A percentile compares a stretch with the other conserved stretches of the same genome.
phyloP scores from a whole-genome alignment of 106 monocot species.

The Platanthera zijinensis region DNA sequence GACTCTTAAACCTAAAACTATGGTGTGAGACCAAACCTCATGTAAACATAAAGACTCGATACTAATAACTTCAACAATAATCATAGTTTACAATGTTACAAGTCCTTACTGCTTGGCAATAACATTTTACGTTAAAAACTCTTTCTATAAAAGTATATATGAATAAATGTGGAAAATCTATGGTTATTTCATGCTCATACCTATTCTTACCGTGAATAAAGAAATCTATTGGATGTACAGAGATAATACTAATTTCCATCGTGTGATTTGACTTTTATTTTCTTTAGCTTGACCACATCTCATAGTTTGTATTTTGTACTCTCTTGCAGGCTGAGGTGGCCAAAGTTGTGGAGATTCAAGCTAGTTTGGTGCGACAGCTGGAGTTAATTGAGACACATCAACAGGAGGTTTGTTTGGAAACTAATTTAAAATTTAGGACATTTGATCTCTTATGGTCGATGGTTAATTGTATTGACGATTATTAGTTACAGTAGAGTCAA shows the following conservation, averaged over 20 bases:
- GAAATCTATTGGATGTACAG: not conserved
- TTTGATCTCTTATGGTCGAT: not conserved
- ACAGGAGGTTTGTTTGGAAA: constrained; percentile 49
- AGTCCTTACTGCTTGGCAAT: not conserved
- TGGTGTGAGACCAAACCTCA: too few species aligned
- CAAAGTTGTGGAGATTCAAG: constrained; percentile 90
- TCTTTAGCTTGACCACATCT: not conserved
- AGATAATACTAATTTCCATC: not conserved
- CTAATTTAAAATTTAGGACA: not conserved
- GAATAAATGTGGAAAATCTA: not conserved
- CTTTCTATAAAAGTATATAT: not conserved
- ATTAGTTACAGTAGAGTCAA: not conserved
- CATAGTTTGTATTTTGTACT: not conserved
- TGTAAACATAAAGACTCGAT: too few species aligned
- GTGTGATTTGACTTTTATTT: not conserved
- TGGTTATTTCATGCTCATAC: not conserved
- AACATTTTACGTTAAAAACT: not conserved
- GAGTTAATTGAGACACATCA: constrained; percentile 98
- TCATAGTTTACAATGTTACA: not conserved
- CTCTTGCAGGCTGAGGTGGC: constrained; percentile 81
- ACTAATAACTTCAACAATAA: not conserved
- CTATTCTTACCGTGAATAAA: not conserved
- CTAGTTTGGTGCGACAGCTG: constrained; percentile 60
- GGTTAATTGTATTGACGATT: not conserved
- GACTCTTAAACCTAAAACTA: too few species aligned